Evolutionary conservation across 805 yeast genomes (phyloP).

Genomic region (Ogataea wickerhamii): DNA sequence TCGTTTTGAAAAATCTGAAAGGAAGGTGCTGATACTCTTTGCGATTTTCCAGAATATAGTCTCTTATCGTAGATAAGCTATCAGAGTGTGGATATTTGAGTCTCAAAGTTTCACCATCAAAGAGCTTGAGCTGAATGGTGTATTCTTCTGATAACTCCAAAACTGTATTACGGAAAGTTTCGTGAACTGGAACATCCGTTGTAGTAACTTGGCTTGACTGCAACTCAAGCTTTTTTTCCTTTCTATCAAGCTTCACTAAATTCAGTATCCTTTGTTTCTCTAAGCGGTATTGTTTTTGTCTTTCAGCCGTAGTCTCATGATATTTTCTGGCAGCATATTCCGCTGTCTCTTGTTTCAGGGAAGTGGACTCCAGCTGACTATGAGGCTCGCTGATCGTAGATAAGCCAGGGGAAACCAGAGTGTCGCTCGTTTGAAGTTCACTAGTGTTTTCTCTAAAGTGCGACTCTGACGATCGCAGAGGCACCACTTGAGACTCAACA

Average conservation of each 20-base stretch:
- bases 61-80: constrained; percentile 55
- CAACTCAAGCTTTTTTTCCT: constrained; percentile 16
- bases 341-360: constrained; percentile 40
- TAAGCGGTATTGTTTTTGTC: constrained; percentile 36
- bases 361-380: constrained; percentile 8
- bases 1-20: constrained; percentile 47
- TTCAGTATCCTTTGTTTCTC: constrained; percentile 56
- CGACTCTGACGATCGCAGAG: not conserved
- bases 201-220: constrained; percentile 4
- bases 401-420: not conserved
- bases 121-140: constrained; percentile 47
- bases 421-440: not conserved
- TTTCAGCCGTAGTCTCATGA: constrained; percentile 36
- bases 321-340: constrained; percentile 37
- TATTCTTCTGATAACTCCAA: constrained; percentile 40
- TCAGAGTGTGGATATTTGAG: constrained; percentile 44
- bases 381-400: not conserved
- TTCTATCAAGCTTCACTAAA: constrained; percentile 49
- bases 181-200: constrained; percentile 16
- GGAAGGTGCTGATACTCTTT: constrained; percentile 48
- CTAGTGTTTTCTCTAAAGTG: not conserved
- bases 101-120: constrained; percentile 61
- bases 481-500: not conserved
- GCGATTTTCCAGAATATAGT: constrained; percentile 49
- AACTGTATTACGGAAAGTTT: constrained; percentile 19